Evolutionary conservation across 1,139 yeast species (phyloP), one percentile per base, ranked within the genome.

Genomic region (Diutina scorzettiae): DNA sequence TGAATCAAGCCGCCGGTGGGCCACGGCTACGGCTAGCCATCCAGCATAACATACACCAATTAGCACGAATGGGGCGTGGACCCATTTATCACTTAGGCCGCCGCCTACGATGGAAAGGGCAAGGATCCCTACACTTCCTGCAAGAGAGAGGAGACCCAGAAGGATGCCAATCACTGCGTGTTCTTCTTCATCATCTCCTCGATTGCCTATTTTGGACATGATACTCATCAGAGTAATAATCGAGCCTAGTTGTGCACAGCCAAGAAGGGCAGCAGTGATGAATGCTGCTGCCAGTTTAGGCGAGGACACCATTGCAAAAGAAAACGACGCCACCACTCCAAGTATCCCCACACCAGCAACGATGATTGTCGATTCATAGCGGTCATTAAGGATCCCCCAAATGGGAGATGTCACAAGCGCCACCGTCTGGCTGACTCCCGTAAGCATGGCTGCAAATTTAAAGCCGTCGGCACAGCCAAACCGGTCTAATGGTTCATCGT

Each of bases 111-210:
- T 72, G 33, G 79, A 70, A 20, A 80, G 61, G 1, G 77, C 44
- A 45, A 81, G 58, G 21, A 81, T 78, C 1, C 91, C 91, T n/a
- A 77, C 43, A 1, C 85, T 86, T 7, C 87, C 87, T 50, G 71
- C 63, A 43, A 81, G 68, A 16, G 81, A 72, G 53, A 77, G 79
- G 6, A 79, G 73, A 2, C 91, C 91, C 45, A 81, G 72, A 36
- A 81, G 69, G 5, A 84, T 70, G 5, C 91, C 91, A 43, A 76
- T 72, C 44, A 47, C 46, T 63, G 46, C 43, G 37, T 43, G 45
- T 40, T 48, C 50, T 12, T 53, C 52, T 19, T 42, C 41, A 11
- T 32, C 37, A 11, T 20, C 16, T 4, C 8, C 14, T 20, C 20
- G 24, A 19, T 32, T 32, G 1, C 49, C 48, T 53, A 52, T 58